phyloP scores from a whole-genome alignment of 129 eudicot genomes.

The Kitagawia praeruptora region DNA sequence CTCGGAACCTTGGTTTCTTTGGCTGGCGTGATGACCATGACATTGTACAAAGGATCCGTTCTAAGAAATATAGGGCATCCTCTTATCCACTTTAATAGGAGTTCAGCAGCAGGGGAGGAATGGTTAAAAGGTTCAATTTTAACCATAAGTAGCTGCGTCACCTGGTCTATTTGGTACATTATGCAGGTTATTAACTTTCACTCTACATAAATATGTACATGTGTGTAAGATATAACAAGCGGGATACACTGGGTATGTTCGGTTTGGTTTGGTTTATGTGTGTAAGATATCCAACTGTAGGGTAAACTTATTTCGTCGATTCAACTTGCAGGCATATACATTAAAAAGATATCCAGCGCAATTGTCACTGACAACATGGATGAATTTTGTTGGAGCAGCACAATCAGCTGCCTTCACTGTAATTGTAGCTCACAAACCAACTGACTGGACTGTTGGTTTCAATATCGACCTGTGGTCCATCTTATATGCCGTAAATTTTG shows the following conservation, averaged over 20 bases:
- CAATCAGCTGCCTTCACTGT: conserved; percentile 59
- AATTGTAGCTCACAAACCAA: conserved; percentile 29
- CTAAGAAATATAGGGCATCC: conserved; percentile 38
- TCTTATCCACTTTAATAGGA: conserved; percentile 29
- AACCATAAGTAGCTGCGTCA: conserved; percentile 47
- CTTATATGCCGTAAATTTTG: conserved; percentile 38
- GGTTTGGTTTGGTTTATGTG: too few species aligned
- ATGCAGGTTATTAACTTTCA: conserved; percentile 50
- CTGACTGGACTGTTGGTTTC: conserved; percentile 59
- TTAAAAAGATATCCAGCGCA: conserved; percentile 67
- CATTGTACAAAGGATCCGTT: conserved; percentile 49
- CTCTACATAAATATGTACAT: neutral
- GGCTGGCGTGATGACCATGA: conserved; percentile 57
- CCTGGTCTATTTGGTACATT: conserved; percentile 79
- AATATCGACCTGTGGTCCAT: conserved; percentile 59
- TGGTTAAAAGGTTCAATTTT: conserved; percentile 63
- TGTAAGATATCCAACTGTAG: too few species aligned
- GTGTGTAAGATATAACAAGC: too few species aligned
- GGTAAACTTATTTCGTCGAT: neutral
- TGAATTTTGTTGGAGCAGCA: conserved; percentile 61
- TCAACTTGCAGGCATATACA: conserved; percentile 45
- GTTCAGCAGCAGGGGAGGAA: conserved; percentile 25
- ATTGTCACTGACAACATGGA: conserved; percentile 61
- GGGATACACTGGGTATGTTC: too few species aligned
- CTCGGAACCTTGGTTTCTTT: conserved; percentile 49